These are phyloP conservation scores for Blakeslea trispora DNA, from an alignment of 371 early-diverging fungal species.

Conservation along the genomic window DNA sequence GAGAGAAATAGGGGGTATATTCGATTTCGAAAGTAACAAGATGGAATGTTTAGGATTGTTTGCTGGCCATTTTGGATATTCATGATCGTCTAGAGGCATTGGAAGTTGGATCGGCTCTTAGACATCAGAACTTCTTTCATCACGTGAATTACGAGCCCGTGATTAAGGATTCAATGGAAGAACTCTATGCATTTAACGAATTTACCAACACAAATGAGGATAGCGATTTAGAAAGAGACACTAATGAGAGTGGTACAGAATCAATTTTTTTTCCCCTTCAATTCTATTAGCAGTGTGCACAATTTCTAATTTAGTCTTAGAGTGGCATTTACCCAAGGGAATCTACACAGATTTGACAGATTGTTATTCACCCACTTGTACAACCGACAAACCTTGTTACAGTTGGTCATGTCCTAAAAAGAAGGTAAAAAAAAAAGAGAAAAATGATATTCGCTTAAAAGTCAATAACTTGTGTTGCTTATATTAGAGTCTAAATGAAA, in stretches of 20 bases:
- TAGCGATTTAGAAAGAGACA: not conserved
- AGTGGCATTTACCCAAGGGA: constrained; percentile 15
- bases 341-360: constrained; percentile 29
- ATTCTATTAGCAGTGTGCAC: constrained; percentile 1
- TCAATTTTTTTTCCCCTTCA: too few relatives aligned
- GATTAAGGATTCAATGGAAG: constrained; percentile 59
- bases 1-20: too few relatives aligned
- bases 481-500: not conserved
- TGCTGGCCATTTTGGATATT: not conserved
- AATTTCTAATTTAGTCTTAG: constrained; percentile 3
- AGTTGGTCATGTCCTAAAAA: constrained; percentile 71
- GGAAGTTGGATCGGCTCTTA: constrained; percentile 68
- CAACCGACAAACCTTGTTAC: constrained; percentile 73
- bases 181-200: constrained; percentile 65
- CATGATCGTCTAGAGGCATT: constrained; percentile 66
- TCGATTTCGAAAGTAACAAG: too few relatives aligned
- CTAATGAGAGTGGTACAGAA: not conserved
- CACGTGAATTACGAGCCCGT: constrained; percentile 67
- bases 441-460: too few relatives aligned
- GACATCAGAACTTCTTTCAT: constrained; percentile 69
- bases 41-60: constrained; percentile 2
- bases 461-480: too few relatives aligned
- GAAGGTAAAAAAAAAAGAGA: constrained; percentile 3
- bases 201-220: constrained; percentile 6
- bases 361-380: constrained; percentile 77